A percentile compares a stretch with the other conserved stretches of the same genome.
phyloP scores from a whole-genome alignment of 345 rosid species.

The Mangifera indica region DNA sequence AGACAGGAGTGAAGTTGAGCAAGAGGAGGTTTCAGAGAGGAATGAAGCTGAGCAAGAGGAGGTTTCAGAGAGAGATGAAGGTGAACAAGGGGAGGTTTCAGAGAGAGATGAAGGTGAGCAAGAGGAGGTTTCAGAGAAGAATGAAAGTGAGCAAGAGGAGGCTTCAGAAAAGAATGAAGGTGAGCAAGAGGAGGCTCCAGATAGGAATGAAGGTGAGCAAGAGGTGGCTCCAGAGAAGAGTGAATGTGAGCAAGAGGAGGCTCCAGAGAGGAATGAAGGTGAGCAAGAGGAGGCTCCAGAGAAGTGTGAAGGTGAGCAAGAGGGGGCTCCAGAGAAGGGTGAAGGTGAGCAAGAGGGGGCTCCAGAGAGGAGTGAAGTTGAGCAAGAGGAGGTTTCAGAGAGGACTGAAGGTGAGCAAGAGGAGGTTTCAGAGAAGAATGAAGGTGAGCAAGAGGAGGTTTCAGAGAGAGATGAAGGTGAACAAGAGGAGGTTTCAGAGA shows the following conservation, averaged over 20 bases:
- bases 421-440: background rate
- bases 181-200: background rate
- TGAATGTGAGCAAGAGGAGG: background rate
- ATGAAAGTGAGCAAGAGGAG: too few species aligned
- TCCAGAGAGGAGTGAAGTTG: background rate
- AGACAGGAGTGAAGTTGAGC: background rate
- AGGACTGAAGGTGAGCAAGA: background rate
- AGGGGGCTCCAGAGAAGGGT: too few species aligned
- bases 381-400: background rate
- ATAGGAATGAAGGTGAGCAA: too few species aligned
- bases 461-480: background rate
- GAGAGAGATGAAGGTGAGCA: background rate
- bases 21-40: background rate
- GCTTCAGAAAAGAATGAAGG: background rate
- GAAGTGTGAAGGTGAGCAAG: too few species aligned
- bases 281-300: background rate
- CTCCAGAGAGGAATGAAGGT: background rate
- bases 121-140: background rate
- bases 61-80: background rate
- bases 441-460: background rate
- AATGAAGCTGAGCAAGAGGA: background rate
- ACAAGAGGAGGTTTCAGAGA: background rate
- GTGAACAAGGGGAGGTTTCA: background rate
- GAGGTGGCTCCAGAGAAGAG: too few species aligned
- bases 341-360: too few species aligned